Evolutionary conservation across 2,329 filamentous ascomycete species (phyloP).

Genomic region (Pyrenochaeta sp.): DNA sequence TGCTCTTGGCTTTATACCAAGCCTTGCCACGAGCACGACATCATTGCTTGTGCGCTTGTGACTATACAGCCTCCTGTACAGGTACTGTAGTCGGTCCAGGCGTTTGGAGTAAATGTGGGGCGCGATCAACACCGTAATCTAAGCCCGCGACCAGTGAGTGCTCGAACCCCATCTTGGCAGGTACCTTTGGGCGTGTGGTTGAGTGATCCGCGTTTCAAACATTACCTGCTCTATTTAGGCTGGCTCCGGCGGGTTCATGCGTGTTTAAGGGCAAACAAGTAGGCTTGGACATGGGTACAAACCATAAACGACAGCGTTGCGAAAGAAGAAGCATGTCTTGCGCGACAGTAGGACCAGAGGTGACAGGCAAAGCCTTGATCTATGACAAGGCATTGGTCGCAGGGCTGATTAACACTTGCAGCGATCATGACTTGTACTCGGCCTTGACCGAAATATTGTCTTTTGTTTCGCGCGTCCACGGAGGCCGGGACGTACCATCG

Average conservation of each 20-base stretch:
- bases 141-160: slow-evolving; percentile 30
- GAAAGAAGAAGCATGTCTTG: slow-evolving; percentile 16
- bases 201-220: slow-evolving; percentile 22
- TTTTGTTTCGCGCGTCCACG: background rate
- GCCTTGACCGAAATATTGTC: slow-evolving; percentile 2
- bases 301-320: slow-evolving; percentile 10
- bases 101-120: slow-evolving; percentile 15
- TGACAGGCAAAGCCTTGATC: background rate
- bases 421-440: slow-evolving; percentile 5
- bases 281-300: slow-evolving; percentile 6
- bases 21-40: slow-evolving; percentile 20
- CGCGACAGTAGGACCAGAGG: slow-evolving; percentile 15
- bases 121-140: slow-evolving; percentile 38
- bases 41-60: slow-evolving; percentile 14
- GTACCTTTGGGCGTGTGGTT: slow-evolving; percentile 30
- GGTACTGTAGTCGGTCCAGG: slow-evolving; percentile 11
- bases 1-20: slow-evolving; percentile 40
- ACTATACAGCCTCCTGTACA: slow-evolving; percentile 15
- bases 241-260: slow-evolving; percentile 21
- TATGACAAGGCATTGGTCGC: slow-evolving; percentile 10
- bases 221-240: slow-evolving; percentile 40
- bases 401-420: slow-evolving; percentile 12
- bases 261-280: slow-evolving; percentile 6
- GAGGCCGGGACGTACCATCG: background rate
- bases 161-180: slow-evolving; percentile 41